Base-by-base conservation (phyloP, 305 asterid species). In the Fraxinus baroniana region DNA sequence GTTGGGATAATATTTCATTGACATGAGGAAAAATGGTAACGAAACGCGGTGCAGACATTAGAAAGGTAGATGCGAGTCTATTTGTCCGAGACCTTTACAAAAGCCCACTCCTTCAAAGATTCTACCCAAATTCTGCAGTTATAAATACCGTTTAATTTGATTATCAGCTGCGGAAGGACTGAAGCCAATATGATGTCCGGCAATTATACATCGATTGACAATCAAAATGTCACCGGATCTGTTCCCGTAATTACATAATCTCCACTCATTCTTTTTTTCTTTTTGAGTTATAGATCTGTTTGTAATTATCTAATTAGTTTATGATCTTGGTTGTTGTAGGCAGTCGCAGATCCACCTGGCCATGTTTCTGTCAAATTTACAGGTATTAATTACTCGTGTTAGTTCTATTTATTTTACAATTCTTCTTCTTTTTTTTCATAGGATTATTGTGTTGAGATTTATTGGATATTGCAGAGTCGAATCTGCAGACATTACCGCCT, bases 401-500 rank as follows among this genome's bases (percentile, higher is more conserved):
- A 30, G 44, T 71, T 52, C 26, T 7, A 17, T 68, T 79, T 33
- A 26, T 30, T 64, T 5, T 5, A 20, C 44, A 22, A 24, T 1
- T 1, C 37, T 66, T 66, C 37, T 17, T 15, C 17, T 46, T 28
- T 28, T n/a, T 4, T 52, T 28, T 41, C 44, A 78, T 44, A 78
- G 83, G 55, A 49, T 44, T 80, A 66, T 73, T n/a, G 39, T 24
- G 35, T 62, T 57, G 64, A 60, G 66, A 68, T 28, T 39, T 81
- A 30, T 85, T 79, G 86, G 66, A 78, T 68, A 74, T 10, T 78
- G 83, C 89, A 93, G 98, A 96, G 62, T 94, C 97, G 82, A 96
- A 90, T 91, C 91, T 94, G 86, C 99, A 94, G 89, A 91, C 97
- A 35, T 96, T 96, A 91, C 97, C 98, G n/a, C 98, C 98, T 41